Percentiles rank a stretch among this genome's conserved stretches.
Evolutionary conservation across 2,329 filamentous ascomycete genomes (phyloP).

Genomic region (Phyllosticta citribraziliensis): DNA sequence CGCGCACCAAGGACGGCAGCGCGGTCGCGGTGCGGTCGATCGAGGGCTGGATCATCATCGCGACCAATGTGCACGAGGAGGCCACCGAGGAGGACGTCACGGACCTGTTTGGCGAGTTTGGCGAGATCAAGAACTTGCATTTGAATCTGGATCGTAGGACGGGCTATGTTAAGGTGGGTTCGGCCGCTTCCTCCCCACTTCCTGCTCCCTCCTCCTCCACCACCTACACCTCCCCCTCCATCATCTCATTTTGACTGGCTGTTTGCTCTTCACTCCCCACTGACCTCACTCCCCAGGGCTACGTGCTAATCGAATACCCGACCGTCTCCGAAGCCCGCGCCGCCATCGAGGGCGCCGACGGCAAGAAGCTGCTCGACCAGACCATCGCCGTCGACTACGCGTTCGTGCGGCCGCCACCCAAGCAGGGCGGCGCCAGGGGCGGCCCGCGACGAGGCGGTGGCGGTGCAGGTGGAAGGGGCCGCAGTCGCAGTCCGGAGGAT

Average conservation of each 20-base stretch:
- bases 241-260: no score
- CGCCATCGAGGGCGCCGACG: slow-evolving; percentile 72
- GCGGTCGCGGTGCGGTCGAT: slow-evolving; percentile 77
- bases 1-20: slow-evolving; percentile 57
- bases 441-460: slow-evolving; percentile 18
- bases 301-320: slow-evolving; percentile 75
- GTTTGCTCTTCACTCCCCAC: background rate
- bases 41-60: slow-evolving; percentile 81
- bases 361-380: slow-evolving; percentile 70
- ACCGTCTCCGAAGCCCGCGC: slow-evolving; percentile 69
- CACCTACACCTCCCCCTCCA: no score
- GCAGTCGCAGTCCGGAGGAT: slow-evolving; percentile 36
- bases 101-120: slow-evolving; percentile 73
- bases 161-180: slow-evolving; percentile 86
- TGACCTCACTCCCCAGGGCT: slow-evolving; percentile 49
- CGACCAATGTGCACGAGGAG: slow-evolving; percentile 81
- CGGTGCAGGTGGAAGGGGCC: slow-evolving; percentile 20
- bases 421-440: slow-evolving; percentile 24
- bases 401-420: slow-evolving; percentile 66
- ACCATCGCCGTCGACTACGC: slow-evolving; percentile 75
- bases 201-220: no score
- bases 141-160: slow-evolving; percentile 73
- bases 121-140: slow-evolving; percentile 80
- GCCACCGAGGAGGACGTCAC: slow-evolving; percentile 74
- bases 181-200: no score